Base-by-base conservation (phyloP, 257 asterid genomes). In the Lycium ferocissimum region DNA sequence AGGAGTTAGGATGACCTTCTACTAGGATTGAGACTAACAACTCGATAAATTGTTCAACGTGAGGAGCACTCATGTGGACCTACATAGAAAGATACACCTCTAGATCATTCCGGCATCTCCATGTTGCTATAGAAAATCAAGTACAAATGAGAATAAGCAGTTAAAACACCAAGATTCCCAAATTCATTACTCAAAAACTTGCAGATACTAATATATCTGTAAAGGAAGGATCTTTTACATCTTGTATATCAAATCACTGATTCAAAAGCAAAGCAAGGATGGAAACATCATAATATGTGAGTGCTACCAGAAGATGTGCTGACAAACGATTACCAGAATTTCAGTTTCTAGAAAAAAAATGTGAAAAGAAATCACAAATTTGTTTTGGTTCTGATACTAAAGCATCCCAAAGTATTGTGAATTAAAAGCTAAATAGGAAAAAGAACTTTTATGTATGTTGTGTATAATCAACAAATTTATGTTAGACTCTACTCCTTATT, bases 51-150 rank as follows among this genome's bases (percentile, higher is more conserved):
- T 93, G 97, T 88, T 93, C 97, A 8, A 92, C 95, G 66, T 86
- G 92, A 57, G 99, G 99, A 69, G 84, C 89, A 87, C 98, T 95
- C 92, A 93, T 91, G 91, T 97, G 99, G 88, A 93, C 95, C 99
- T 97, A 95, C 91, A 90, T 84, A 76, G 80, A 85, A 85, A 76
- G 57, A 83, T 13, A 47, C 63, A 85, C 43, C 53, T 40, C 69
- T 73, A 76, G 53, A 76, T 40, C 49, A 78, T 59, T 54, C 51
- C 56, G 76, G 81, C 76, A 49, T 66, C 71, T 37, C 53, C 78
- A 37, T 26, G 38, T 69, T 38, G 51, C 78, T 11, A 73, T 63
- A 62, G 85, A 72, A 59, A 58, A 56, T 3, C 43, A 66, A 81
- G 62, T 40, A 37, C 22, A 70, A 56, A 80, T 20, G 79, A n/a